Evolutionary conservation across 1,284 basidiomycete genomes (phyloP), one percentile per base, ranked within the genome.

Genomic region (Pseudozyma tsukubaensis): DNA sequence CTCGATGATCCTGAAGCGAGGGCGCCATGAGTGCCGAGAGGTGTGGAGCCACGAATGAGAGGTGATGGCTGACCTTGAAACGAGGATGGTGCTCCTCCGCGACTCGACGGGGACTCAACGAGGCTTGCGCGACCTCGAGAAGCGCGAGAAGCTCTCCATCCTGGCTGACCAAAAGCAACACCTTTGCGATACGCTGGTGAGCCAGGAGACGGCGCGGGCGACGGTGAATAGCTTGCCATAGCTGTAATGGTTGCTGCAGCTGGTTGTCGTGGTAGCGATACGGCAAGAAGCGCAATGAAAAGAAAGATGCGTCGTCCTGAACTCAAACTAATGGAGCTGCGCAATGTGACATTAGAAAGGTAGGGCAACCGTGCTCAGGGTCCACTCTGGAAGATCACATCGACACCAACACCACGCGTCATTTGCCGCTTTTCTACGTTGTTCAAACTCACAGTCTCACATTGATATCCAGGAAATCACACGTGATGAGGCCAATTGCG

Each of bases 101-200:
- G 36, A 32, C 56, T 14, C 12, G 53, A 63, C 11, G 67, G 71
- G 4, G 71, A 73, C 9, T 59, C 65, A 29, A 59, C 19, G 42
- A 59, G 16, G 39, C 65, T 73, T 2, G 57, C 36, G 34, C 71
- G 57, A 18, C 71, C 65, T 24, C 63, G 53, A 45, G 71, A 68
- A 24, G 61, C 65, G 16, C 71, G 64, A 48, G 71, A 68, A 18
- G 71, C 71, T 10, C 65, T 59, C 71, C 71, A 73, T 14, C 71
- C 71, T n/a, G 71, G 71, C 51, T 73, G 64, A 37, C 71, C 71
- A 59, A 73, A 73, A 19, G 71, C 71, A 9, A 73, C 71, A 37
- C 71, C 71, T 34, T 73, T 73, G 57, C 71, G 71, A 21, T 73
- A 73, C 7, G 71, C 71, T 12, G 71, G 65, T 36, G 65, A 68